A percentile compares a stretch with the other conserved stretches of the same genome.
Conservation (phyloP, 208 protist genomes). For the Histomonas meleagridis region DNA sequence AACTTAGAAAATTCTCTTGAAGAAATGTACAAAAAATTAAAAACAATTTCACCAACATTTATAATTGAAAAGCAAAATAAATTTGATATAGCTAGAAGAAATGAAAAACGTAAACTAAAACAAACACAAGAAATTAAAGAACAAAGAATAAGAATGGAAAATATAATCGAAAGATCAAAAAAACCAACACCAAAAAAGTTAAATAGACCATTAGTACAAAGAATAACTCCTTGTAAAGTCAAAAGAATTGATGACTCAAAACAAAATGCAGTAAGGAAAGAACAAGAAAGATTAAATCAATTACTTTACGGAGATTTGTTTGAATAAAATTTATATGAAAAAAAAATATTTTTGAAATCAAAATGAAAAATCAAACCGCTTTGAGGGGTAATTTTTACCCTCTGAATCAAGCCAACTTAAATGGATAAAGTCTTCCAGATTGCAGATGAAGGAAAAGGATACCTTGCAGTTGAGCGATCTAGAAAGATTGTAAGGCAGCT, state of each 20-base stretch:
- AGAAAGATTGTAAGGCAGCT: too few relatives aligned
- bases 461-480: too few relatives aligned
- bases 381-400: too few relatives aligned
- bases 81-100: background rate
- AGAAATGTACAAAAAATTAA: background rate
- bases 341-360: too few relatives aligned
- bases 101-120: background rate
- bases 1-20: background rate
- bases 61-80: background rate
- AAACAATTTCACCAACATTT: background rate
- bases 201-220: background rate
- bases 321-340: too few relatives aligned
- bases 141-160: background rate
- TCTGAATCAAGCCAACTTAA: too few relatives aligned
- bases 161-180: background rate
- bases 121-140: background rate
- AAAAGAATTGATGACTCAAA: background rate
- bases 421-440: too few relatives aligned
- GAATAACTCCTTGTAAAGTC: too few relatives aligned
- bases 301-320: background rate
- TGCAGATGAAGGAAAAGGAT: too few relatives aligned
- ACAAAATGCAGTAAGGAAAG: background rate
- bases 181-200: background rate
- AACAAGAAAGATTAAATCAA: background rate
- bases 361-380: too few relatives aligned